These are phyloP conservation scores for Fusarium staphyleae DNA, from an alignment of 2,329 filamentous ascomycete genomes.

Conservation along the genomic window DNA sequence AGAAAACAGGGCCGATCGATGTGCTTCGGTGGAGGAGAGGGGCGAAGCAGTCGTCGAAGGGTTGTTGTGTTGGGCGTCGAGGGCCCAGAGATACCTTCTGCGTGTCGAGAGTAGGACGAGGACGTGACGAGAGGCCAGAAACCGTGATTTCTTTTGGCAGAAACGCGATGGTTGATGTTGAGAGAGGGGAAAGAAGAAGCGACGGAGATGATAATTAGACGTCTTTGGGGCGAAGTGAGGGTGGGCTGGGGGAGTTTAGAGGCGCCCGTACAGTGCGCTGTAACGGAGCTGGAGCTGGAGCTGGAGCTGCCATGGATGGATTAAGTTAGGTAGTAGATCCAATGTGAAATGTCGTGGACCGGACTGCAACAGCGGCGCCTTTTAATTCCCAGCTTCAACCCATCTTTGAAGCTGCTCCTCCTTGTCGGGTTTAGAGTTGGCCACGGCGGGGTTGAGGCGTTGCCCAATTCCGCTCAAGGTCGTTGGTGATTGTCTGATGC, in stretches of 20 bases:
- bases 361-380: too few species aligned
- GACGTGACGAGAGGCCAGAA: slow-evolving; percentile 15
- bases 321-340: too few species aligned
- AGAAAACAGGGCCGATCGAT: slow-evolving; percentile 33
- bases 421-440: slow-evolving; percentile 11
- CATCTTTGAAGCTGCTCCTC: too few species aligned
- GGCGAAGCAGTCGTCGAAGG: slow-evolving; percentile 32
- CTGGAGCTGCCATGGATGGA: neutral
- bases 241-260: slow-evolving; percentile 39
- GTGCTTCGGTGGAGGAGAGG: slow-evolving; percentile 30
- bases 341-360: too few species aligned
- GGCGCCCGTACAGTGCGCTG: slow-evolving; percentile 39
- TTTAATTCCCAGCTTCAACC: too few species aligned
- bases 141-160: slow-evolving; percentile 5
- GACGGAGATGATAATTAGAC: slow-evolving; percentile 42
- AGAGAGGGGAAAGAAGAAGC: slow-evolving; percentile 32
- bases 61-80: slow-evolving; percentile 28
- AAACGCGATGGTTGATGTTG: slow-evolving; percentile 33
- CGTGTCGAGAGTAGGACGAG: slow-evolving; percentile 17
- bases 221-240: slow-evolving; percentile 42
- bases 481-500: slow-evolving; percentile 15
- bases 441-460: neutral
- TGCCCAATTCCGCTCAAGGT: neutral
- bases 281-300: slow-evolving; percentile 13
- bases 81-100: slow-evolving; percentile 25